Evolutionary conservation across 2,329 filamentous ascomycete genomes (phyloP).

Genomic region (Berkeleyomyces rouxiae): DNA sequence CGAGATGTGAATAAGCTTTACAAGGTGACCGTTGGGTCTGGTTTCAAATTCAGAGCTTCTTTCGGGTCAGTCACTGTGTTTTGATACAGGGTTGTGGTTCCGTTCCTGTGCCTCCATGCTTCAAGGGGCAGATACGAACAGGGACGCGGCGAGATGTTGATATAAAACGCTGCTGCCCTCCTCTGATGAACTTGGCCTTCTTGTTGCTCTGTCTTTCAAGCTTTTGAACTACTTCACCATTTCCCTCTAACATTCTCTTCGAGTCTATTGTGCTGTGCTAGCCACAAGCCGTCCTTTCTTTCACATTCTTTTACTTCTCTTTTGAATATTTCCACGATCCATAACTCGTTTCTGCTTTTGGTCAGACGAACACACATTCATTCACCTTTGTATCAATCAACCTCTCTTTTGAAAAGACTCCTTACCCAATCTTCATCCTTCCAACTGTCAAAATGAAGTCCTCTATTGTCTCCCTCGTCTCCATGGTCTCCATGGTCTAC

Average conservation of each 20-base stretch:
- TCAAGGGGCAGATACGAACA: not conserved
- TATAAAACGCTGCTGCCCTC: not conserved
- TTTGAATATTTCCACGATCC: not conserved
- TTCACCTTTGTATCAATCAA: not conserved
- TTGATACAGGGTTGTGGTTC: not conserved
- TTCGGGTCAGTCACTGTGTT: not conserved
- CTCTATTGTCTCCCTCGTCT: constrained; percentile 6
- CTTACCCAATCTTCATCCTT: not conserved
- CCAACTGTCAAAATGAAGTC: constrained; percentile 10
- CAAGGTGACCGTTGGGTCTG: not conserved
- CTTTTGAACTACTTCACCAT: constrained; percentile 2
- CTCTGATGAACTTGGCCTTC: not conserved
- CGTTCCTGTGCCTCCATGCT: not conserved
- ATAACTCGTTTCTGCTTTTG: not conserved
- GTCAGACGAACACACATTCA: constrained; percentile 5
- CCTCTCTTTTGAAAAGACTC: not conserved
- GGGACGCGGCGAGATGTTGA: not conserved
- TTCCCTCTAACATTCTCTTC: not conserved
- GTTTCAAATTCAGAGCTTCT: not conserved
- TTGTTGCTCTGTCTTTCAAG: not conserved
- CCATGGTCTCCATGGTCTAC: constrained; percentile 18
- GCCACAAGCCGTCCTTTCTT: constrained; percentile 9
- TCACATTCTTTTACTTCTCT: not conserved
- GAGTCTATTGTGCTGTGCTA: constrained; percentile 1
- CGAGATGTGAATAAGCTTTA: not conserved